phyloP scores from a whole-genome alignment of 1,139 yeast species.

The Candida labiduridarum region DNA sequence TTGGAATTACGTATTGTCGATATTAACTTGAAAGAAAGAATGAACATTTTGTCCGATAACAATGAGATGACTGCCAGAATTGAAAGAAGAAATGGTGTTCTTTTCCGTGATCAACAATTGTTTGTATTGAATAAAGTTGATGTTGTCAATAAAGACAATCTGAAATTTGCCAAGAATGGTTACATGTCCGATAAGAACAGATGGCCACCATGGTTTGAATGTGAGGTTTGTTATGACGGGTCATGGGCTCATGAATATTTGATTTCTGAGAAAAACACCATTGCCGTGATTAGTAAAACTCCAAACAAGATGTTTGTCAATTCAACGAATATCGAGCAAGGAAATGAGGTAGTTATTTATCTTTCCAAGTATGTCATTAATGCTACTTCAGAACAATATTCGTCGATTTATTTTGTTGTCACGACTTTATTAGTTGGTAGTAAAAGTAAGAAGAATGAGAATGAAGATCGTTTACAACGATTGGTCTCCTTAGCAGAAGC shows the following conservation, averaged over 20 bases:
- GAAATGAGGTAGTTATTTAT: slow-evolving; percentile 49
- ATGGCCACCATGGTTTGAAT: slow-evolving; percentile 89
- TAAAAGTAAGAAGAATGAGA: slow-evolving; percentile 60
- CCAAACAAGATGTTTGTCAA: slow-evolving; percentile 62
- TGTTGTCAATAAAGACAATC: slow-evolving; percentile 17
- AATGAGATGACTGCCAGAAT: slow-evolving; percentile 49
- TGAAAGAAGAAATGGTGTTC: slow-evolving; percentile 72
- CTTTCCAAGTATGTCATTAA: slow-evolving; percentile 70
- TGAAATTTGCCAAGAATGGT: slow-evolving; percentile 30
- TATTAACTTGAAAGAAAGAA: slow-evolving; percentile 53
- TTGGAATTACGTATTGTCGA: slow-evolving; percentile 68
- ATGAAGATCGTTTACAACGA: slow-evolving; percentile 64
- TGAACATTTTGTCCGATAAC: slow-evolving; percentile 41
- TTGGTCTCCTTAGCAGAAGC: slow-evolving; percentile 70
- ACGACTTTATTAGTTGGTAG: slow-evolving; percentile 67
- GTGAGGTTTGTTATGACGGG: slow-evolving; percentile 75
- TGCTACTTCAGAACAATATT: slow-evolving; percentile 76
- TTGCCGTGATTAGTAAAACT: slow-evolving; percentile 60
- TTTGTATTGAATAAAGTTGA: slow-evolving; percentile 60
- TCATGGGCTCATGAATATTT: slow-evolving; percentile 50
- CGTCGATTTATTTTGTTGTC: slow-evolving; percentile 62
- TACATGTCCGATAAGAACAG: slow-evolving; percentile 22
- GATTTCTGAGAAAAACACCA: slow-evolving; percentile 64
- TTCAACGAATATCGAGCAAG: slow-evolving; percentile 20
- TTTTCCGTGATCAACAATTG: slow-evolving; percentile 69